These are phyloP conservation scores for Fusarium nanum DNA, from an alignment of 2,329 filamentous ascomycete species.

Conservation along the genomic window DNA sequence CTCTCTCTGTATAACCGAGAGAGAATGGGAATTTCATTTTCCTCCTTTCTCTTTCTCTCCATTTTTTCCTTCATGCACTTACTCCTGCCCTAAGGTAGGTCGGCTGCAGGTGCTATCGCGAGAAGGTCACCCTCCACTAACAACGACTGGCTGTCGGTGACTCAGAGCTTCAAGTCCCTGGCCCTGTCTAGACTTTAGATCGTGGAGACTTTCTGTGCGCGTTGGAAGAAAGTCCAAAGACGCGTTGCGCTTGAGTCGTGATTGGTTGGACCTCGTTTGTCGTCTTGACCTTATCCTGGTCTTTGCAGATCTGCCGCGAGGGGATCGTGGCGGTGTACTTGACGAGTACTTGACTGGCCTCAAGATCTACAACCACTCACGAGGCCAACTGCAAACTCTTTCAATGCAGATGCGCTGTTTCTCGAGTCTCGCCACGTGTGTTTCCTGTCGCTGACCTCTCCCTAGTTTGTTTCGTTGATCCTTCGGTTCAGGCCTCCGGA, in stretches of 20 bases:
- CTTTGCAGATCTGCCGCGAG: slow-evolving; percentile 32
- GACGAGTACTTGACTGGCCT: slow-evolving; percentile 34
- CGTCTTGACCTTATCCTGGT: slow-evolving; percentile 17
- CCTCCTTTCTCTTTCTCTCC: not conserved
- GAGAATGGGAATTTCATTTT: slow-evolving; percentile 17
- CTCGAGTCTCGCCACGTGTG: slow-evolving; percentile 1
- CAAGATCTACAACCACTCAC: slow-evolving; percentile 38
- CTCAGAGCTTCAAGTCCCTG: slow-evolving; percentile 38
- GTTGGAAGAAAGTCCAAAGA: slow-evolving; percentile 42
- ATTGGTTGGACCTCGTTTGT: slow-evolving; percentile 32
- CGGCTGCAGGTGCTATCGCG: slow-evolving; percentile 40
- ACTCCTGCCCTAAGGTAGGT: slow-evolving; percentile 15
- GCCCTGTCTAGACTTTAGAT: slow-evolving; percentile 20
- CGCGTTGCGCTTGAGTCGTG: slow-evolving; percentile 33
- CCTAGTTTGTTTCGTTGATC: slow-evolving; percentile 9
- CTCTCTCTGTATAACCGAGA: not conserved
- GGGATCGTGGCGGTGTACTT: slow-evolving; percentile 32
- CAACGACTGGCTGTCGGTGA: slow-evolving; percentile 46
- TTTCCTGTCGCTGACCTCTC: not conserved
- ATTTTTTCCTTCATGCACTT: slow-evolving; percentile 10
- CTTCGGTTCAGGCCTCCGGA: slow-evolving; percentile 26
- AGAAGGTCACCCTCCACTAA: slow-evolving; percentile 30
- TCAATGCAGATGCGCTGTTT: slow-evolving; percentile 12
- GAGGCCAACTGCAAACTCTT: slow-evolving; percentile 32
- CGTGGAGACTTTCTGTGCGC: slow-evolving; percentile 18